Conservation (phyloP, 192 early-diverging fungal species). For the Mortierella hygrophila region DNA sequence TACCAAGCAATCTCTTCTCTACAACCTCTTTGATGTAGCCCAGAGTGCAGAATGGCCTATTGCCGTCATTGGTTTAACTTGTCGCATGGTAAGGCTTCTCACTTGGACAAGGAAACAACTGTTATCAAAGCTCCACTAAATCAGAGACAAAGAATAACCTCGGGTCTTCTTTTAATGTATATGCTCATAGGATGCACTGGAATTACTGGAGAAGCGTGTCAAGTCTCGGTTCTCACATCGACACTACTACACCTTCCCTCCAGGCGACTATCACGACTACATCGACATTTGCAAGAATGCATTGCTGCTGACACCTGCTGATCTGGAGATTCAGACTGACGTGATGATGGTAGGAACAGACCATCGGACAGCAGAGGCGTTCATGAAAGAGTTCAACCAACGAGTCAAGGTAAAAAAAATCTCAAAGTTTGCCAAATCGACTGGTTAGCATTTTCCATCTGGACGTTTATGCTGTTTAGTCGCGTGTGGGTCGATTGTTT, state of each 20-base stretch:
- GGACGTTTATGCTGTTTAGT: neutral
- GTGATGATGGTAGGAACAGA: constrained; percentile 13
- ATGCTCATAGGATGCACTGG: constrained; percentile 76
- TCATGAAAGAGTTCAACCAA: constrained; percentile 65
- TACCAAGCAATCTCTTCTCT: constrained; percentile 92
- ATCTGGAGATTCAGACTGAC: constrained; percentile 25
- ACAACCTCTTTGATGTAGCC: constrained; percentile 93
- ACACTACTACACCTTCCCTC: constrained; percentile 78
- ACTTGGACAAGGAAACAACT: neutral
- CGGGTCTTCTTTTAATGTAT: neutral
- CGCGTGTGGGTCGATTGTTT: neutral
- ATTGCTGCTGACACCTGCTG: constrained; percentile 53
- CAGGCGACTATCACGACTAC: constrained; percentile 69
- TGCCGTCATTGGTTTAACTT: constrained; percentile 88
- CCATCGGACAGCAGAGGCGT: constrained; percentile 48
- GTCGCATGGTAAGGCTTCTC: constrained; percentile 67
- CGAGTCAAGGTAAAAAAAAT: constrained; percentile 24
- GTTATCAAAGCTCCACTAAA: neutral
- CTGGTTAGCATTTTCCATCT: neutral
- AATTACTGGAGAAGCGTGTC: constrained; percentile 93
- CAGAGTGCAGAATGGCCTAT: constrained; percentile 88
- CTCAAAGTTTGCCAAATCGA: no score
- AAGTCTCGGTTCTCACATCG: constrained; percentile 95
- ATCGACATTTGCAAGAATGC: constrained; percentile 65
- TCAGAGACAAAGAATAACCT: neutral